phyloP scores from a whole-genome alignment of 2,329 filamentous ascomycete species.

The Botrytis paeoniae region DNA sequence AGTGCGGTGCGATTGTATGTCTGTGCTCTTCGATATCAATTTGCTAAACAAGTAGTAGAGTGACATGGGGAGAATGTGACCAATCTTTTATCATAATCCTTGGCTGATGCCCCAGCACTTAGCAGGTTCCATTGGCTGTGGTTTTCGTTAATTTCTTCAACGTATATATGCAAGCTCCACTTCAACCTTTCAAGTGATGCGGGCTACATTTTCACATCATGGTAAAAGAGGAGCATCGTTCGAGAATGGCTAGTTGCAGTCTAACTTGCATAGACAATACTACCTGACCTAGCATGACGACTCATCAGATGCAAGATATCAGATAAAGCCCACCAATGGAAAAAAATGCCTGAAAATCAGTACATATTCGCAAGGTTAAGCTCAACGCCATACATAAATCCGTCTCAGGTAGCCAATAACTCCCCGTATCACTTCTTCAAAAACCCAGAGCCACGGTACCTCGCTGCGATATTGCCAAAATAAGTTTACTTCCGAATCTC shows the following conservation, averaged over 20 bases:
- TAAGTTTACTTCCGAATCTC: background rate
- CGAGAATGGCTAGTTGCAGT: background rate
- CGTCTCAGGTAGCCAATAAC: constrained; percentile 4
- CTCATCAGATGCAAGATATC: constrained; percentile 3
- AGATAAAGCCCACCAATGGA: constrained; percentile 10
- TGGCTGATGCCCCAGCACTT: constrained; percentile 10
- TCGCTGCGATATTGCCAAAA: constrained; percentile 10
- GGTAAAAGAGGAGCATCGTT: background rate
- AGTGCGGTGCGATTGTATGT: constrained; percentile 1
- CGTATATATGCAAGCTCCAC: constrained; percentile 3
- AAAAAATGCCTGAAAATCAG: background rate
- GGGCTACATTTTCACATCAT: background rate
- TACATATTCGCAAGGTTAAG: background rate
- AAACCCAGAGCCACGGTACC: constrained; percentile 7
- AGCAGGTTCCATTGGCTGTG: background rate
- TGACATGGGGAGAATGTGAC: constrained; percentile 8
- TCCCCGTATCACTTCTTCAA: constrained; percentile 6
- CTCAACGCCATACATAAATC: background rate
- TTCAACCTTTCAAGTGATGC: constrained; percentile 8
- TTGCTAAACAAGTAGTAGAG: background rate
- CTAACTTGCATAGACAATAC: background rate
- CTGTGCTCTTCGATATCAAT: constrained; percentile 1
- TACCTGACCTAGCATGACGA: background rate
- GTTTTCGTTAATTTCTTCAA: constrained; percentile 15
- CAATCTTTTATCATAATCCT: background rate